Evolutionary conservation across 23 red algal genomes (phyloP).

Genomic region (Gracilariopsis chorda): DNA sequence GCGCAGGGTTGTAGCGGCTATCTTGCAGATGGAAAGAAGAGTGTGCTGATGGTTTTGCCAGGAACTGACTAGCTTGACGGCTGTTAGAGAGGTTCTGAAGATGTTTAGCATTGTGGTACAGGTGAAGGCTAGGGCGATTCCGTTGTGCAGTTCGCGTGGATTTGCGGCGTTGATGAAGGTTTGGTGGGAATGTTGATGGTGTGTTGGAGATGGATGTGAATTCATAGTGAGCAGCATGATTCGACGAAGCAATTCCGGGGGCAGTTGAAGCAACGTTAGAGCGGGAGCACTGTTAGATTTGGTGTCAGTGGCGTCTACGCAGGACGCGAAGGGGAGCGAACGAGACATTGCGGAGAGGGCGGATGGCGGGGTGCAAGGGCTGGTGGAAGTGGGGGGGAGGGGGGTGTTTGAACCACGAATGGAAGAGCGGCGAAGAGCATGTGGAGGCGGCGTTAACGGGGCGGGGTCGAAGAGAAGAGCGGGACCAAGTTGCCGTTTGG

Average conservation of each 20-base stretch:
- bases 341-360: neutral
- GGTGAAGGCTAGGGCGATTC: neutral
- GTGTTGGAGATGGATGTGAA: neutral
- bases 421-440: neutral
- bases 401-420: neutral
- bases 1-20: neutral
- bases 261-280: neutral
- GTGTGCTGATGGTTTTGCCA: conserved; percentile 22
- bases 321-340: neutral
- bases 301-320: too few species aligned
- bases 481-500: too few species aligned
- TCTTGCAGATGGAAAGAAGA: conserved; percentile 1
- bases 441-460: too few species aligned
- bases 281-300: neutral
- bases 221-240: conserved; percentile 34
- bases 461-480: too few species aligned
- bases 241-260: conserved; percentile 13
- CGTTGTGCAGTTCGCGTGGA: neutral
- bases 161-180: conserved; percentile 17
- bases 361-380: neutral
- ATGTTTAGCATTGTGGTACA: conserved; percentile 27
- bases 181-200: neutral
- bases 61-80: conserved; percentile 41
- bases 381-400: neutral
- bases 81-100: neutral